Conservation (phyloP, 2,329 filamentous ascomycete species). For the Aulographum hederae region DNA sequence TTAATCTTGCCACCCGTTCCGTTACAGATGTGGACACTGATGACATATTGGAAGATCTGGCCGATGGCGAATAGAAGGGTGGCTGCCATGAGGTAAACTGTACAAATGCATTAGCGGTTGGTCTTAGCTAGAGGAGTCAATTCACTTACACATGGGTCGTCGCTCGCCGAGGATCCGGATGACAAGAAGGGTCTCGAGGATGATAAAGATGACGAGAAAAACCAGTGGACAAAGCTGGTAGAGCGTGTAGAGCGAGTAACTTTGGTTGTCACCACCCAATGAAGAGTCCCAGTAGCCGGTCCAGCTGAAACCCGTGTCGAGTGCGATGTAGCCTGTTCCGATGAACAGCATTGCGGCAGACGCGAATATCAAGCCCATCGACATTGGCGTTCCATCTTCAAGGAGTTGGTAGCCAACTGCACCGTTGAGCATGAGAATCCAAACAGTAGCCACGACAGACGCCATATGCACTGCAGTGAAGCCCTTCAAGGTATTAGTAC, state of each 20-base stretch:
- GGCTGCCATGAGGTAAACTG: conserved; percentile 57
- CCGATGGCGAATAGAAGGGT: conserved; percentile 73
- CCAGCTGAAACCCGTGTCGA: conserved; percentile 81
- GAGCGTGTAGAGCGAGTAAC: conserved; percentile 79
- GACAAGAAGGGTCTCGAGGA: conserved; percentile 70
- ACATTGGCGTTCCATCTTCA: conserved; percentile 80
- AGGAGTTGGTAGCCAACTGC: conserved; percentile 84
- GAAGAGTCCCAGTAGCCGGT: conserved; percentile 53
- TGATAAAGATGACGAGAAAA: conserved; percentile 73
- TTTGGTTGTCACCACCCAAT: conserved; percentile 35
- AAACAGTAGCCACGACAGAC: conserved; percentile 70
- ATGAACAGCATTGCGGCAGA: conserved; percentile 62
- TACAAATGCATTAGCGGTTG: too few relatives aligned
- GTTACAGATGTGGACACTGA: conserved; percentile 79
- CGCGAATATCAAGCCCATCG: conserved; percentile 52
- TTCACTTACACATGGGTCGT: conserved; percentile 68
- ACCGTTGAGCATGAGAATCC: conserved; percentile 84
- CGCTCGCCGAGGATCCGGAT: conserved; percentile 71
- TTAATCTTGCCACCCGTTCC: conserved; percentile 76
- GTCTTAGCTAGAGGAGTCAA: too few relatives aligned
- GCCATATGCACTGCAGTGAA: conserved; percentile 86
- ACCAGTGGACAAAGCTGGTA: conserved; percentile 82
- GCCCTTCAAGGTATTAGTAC: conserved; percentile 38
- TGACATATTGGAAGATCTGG: conserved; percentile 89
- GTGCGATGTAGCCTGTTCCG: conserved; percentile 85